phyloP scores from a whole-genome alignment of 179 eudicot species.

The Beta corolliflora region DNA sequence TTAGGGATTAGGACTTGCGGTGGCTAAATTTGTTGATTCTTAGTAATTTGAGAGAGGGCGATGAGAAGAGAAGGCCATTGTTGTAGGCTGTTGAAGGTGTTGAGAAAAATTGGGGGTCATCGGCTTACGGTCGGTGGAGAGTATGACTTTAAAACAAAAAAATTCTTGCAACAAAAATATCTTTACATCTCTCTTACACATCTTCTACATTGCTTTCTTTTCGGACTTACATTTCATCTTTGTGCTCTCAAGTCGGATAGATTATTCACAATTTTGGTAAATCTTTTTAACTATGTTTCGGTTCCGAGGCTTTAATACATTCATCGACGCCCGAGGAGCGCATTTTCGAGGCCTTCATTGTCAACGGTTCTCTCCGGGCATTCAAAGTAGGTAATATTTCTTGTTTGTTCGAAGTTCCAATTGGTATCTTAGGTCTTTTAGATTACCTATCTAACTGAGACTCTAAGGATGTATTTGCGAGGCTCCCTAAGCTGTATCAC shows the following conservation, averaged over 20 bases:
- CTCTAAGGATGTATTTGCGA: constrained; percentile 37
- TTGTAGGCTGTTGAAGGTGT: constrained; percentile 96
- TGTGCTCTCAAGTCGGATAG: not conserved
- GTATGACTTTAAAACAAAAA: too few relatives aligned
- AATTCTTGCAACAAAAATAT: too few relatives aligned
- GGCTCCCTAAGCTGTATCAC: constrained; percentile 74
- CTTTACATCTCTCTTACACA: too few relatives aligned
- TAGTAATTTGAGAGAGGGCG: too few relatives aligned
- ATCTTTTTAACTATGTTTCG: constrained; percentile 8
- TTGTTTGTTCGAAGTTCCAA: too few relatives aligned
- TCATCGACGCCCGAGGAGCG: constrained; percentile 85
- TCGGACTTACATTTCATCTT: too few relatives aligned
- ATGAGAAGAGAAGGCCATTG: constrained; percentile 96
- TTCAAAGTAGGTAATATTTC: too few relatives aligned
- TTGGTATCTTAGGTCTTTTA: constrained; percentile 5
- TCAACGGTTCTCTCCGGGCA: constrained; percentile 85
- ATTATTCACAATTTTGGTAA: constrained; percentile 6
- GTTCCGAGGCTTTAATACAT: constrained; percentile 69
- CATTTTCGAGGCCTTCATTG: constrained; percentile 81
- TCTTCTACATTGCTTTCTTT: too few relatives aligned
- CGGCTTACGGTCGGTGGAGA: too few relatives aligned
- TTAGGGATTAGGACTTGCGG: too few relatives aligned
- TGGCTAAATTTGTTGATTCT: too few relatives aligned
- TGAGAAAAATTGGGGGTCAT: too few relatives aligned
- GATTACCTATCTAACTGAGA: constrained; percentile 20